phyloP scores from a whole-genome alignment of 768 basidiomycete species.

The Mycena albidolilacea region DNA sequence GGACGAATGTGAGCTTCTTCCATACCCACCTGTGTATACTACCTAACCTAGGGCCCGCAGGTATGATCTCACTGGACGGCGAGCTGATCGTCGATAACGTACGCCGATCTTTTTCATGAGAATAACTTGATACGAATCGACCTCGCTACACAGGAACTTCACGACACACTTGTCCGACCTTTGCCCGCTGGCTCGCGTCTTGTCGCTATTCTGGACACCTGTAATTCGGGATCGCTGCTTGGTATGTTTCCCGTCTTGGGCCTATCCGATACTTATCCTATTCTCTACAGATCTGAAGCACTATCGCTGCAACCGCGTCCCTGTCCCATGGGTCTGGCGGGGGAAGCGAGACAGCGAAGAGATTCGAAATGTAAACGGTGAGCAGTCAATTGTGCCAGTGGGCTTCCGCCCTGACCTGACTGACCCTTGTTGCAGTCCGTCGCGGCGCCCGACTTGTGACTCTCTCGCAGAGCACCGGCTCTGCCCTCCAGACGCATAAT shows the following conservation, averaged over 20 bases:
- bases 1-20: slow-evolving; percentile 35
- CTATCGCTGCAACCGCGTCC: slow-evolving; percentile 32
- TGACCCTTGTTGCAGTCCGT: slow-evolving; percentile 14
- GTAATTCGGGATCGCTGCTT: slow-evolving; percentile 38
- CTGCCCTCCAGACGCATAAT: background rate
- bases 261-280: background rate
- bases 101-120: background rate
- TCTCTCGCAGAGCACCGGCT: background rate
- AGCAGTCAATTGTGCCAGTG: background rate
- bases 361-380: slow-evolving; percentile 15
- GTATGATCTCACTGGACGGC: slow-evolving; percentile 30
- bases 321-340: slow-evolving; percentile 27
- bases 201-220: slow-evolving; percentile 39
- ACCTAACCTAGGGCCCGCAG: background rate
- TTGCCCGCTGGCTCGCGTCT: slow-evolving; percentile 34
- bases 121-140: background rate
- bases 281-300: slow-evolving; percentile 31
- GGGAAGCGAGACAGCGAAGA: slow-evolving; percentile 13
- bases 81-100: slow-evolving; percentile 31
- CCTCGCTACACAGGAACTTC: slow-evolving; percentile 25
- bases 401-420: background rate
- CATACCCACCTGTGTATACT: background rate
- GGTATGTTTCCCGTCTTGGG: slow-evolving; percentile 10
- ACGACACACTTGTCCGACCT: slow-evolving; percentile 25
- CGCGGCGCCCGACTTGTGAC: slow-evolving; percentile 9